Percentiles rank a stretch among this genome's conserved stretches.
phyloP scores from a whole-genome alignment of 805 yeast genomes.

The Dipodascopsis tothii region DNA sequence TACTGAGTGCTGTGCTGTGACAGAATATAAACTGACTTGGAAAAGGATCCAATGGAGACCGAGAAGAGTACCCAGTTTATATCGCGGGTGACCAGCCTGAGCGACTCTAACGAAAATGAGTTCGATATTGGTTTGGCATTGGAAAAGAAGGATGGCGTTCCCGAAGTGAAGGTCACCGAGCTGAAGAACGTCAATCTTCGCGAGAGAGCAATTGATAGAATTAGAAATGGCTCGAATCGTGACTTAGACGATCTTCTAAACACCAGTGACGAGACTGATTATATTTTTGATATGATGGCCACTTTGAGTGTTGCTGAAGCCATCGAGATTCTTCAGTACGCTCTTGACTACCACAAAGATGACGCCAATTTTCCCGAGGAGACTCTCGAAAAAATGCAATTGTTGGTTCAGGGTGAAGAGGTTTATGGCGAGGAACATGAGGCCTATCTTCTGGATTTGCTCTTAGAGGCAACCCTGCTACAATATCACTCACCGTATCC shows the following conservation, averaged over 20 bases:
- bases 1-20: too few relatives aligned
- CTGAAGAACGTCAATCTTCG: neutral
- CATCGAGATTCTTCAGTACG: slow-evolving; percentile 32
- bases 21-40: too few relatives aligned
- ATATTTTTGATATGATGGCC: slow-evolving; percentile 38
- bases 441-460: slow-evolving; percentile 8
- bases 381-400: slow-evolving; percentile 32
- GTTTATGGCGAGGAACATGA: slow-evolving; percentile 10
- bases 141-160: too few relatives aligned
- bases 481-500: slow-evolving; percentile 42
- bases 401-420: slow-evolving; percentile 5
- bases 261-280: slow-evolving; percentile 24
- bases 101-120: too few relatives aligned
- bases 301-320: slow-evolving; percentile 35
- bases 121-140: too few relatives aligned
- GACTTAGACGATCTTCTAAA: neutral
- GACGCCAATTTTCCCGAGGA: slow-evolving; percentile 41
- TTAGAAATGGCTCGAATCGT: neutral
- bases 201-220: neutral
- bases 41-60: too few relatives aligned
- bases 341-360: slow-evolving; percentile 35
- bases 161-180: neutral
- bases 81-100: neutral
- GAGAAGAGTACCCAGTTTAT: slow-evolving; percentile 4
- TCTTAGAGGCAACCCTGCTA: slow-evolving; percentile 9